Conservation (phyloP, 768 basidiomycete genomes). For the Serendipita sp. region DNA sequence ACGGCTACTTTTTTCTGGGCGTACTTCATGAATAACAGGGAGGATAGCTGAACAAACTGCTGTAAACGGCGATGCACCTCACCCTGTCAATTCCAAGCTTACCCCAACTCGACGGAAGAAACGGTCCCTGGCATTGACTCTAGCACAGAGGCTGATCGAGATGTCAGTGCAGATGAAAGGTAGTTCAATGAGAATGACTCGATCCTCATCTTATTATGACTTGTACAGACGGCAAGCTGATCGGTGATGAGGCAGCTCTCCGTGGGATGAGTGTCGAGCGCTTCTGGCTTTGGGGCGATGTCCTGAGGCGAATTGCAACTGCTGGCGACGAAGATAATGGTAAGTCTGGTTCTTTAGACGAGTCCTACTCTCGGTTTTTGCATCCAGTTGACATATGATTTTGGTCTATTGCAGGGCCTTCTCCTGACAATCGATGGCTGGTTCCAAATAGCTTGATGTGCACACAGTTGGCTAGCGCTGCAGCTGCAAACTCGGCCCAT, state of each 20-base stretch:
- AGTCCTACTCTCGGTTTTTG: not conserved
- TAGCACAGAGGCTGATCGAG: slow-evolving; percentile 59
- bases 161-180: slow-evolving; percentile 24
- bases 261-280: slow-evolving; percentile 5
- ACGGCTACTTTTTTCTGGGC: not conserved
- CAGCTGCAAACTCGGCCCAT: not conserved
- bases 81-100: not conserved
- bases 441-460: not conserved
- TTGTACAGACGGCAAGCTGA: not conserved
- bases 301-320: not conserved
- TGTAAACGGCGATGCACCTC: not conserved
- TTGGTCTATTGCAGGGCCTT: not conserved
- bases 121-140: slow-evolving; percentile 53
- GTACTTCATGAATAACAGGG: too few species aligned
- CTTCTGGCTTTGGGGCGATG: not conserved
- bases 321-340: not conserved
- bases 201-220: not conserved
- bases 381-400: not conserved
- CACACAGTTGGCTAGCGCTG: not conserved
- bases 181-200: not conserved
- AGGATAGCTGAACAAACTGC: too few species aligned
- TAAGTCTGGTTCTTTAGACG: not conserved
- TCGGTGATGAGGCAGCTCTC: not conserved
- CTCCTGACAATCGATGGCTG: not conserved
- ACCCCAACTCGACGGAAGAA: not conserved